Conservation (phyloP, 495 filamentous ascomycete genomes). For the Penicillium subrubescens region DNA sequence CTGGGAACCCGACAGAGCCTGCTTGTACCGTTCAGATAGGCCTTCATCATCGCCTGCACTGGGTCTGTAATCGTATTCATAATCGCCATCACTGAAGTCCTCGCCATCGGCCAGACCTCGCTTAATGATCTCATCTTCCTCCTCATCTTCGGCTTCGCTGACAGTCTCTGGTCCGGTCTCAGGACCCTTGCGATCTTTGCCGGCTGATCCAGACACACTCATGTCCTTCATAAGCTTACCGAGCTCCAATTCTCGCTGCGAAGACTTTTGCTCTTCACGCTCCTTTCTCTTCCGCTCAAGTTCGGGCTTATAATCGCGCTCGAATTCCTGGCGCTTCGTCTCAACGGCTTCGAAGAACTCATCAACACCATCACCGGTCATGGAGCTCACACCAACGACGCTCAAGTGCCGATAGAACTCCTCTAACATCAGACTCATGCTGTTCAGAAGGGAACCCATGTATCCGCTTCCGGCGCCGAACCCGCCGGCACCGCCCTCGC, state of each 20-base stretch:
- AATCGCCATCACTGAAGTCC: constrained; percentile 41
- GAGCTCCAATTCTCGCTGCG: constrained; percentile 74
- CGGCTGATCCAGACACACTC: constrained; percentile 62
- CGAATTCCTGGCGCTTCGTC: constrained; percentile 86
- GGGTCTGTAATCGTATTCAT: constrained; percentile 39
- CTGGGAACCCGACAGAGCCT: constrained; percentile 41
- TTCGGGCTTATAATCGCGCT: constrained; percentile 88
- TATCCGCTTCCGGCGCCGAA: constrained; percentile 82
- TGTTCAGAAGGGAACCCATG: constrained; percentile 94
- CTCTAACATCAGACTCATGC: constrained; percentile 96
- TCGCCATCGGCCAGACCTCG: constrained; percentile 35
- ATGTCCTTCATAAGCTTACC: constrained; percentile 94
- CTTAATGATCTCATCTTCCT: constrained; percentile 38
- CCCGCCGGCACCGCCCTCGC: constrained; percentile 63
- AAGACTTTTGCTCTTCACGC: constrained; percentile 70
- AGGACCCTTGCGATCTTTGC: constrained; percentile 27
- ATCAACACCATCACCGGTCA: constrained; percentile 88
- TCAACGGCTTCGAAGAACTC: constrained; percentile 90
- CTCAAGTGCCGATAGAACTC: constrained; percentile 95
- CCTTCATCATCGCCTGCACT: constrained; percentile 40
- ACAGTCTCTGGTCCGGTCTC: constrained; percentile 47
- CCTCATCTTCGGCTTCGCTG: constrained; percentile 54
- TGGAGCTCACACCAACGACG: constrained; percentile 89
- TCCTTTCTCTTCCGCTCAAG: constrained; percentile 76
- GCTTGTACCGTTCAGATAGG: constrained; percentile 47